Percentiles rank a stretch among this genome's conserved stretches.
These are phyloP conservation scores for Cytospora leucostoma DNA, from an alignment of 2,329 filamentous ascomycete genomes.

Conservation along the genomic window DNA sequence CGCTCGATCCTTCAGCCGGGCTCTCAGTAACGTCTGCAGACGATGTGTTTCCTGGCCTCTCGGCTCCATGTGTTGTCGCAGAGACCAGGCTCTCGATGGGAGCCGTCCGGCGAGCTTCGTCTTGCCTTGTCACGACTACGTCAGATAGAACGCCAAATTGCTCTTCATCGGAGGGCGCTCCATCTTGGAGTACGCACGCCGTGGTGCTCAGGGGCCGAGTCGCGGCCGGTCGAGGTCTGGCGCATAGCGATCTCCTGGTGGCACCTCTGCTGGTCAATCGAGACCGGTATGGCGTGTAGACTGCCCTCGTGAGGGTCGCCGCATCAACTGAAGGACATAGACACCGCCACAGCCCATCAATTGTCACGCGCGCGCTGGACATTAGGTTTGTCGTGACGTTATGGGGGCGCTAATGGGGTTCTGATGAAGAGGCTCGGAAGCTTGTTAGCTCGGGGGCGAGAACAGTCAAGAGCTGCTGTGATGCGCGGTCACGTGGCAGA, in stretches of 20 bases:
- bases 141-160: constrained; percentile 2
- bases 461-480: not conserved
- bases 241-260: not conserved
- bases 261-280: not conserved
- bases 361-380: constrained; percentile 42
- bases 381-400: constrained; percentile 32
- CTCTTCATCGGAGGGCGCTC: not conserved
- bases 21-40: not conserved
- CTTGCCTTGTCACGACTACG: not conserved
- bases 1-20: not conserved
- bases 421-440: not conserved
- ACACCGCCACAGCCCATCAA: constrained; percentile 65
- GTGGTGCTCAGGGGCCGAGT: constrained; percentile 16
- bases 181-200: not conserved
- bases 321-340: constrained; percentile 59
- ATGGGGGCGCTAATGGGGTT: not conserved
- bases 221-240: constrained; percentile 26
- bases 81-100: not conserved
- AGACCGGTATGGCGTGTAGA: constrained; percentile 26
- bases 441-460: constrained; percentile 1
- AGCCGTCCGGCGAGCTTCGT: not conserved
- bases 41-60: not conserved
- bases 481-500: constrained; percentile 11
- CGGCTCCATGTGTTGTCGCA: not conserved
- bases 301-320: constrained; percentile 38